phyloP scores from a whole-genome alignment of 2,329 filamentous ascomycete species.

The Microdochium bolleyi region DNA sequence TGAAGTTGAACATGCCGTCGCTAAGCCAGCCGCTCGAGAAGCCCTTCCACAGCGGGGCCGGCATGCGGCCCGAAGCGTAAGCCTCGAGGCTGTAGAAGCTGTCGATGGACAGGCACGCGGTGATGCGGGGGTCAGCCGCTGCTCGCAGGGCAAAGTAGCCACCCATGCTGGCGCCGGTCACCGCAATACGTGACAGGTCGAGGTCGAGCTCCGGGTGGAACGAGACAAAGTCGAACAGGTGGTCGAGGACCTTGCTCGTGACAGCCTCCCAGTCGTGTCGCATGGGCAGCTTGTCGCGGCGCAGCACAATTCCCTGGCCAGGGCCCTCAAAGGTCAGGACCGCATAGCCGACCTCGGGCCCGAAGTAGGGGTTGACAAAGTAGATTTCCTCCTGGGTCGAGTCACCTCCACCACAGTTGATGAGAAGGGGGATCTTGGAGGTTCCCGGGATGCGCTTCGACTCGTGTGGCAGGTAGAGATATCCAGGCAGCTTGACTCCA shows the following conservation, averaged over 20 bases:
- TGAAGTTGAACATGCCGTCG: constrained; percentile 16
- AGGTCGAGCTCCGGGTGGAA: constrained; percentile 17
- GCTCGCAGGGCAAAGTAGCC: constrained; percentile 37
- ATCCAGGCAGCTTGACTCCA: constrained; percentile 22
- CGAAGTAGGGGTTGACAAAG: constrained; percentile 17
- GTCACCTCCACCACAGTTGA: constrained; percentile 27
- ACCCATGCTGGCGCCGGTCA: constrained; percentile 30
- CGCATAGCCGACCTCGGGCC: constrained; percentile 27
- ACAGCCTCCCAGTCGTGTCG: constrained; percentile 30
- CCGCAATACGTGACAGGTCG: constrained; percentile 25
- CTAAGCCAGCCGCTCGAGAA: constrained; percentile 18
- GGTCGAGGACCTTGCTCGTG: constrained; percentile 19
- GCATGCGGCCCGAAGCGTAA: constrained; percentile 22
- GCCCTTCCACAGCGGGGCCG: constrained; percentile 11
- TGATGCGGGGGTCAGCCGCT: constrained; percentile 30
- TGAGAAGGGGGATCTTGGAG: constrained; percentile 22
- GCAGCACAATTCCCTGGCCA: constrained; percentile 30
- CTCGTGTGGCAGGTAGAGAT: constrained; percentile 24
- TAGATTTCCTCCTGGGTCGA: constrained; percentile 31
- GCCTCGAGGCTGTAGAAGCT: constrained; percentile 16
- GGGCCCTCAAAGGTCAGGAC: constrained; percentile 36
- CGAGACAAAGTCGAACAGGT: constrained; percentile 10
- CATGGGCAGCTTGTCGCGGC: constrained; percentile 16
- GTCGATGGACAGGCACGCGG: constrained; percentile 29
- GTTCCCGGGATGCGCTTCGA: constrained; percentile 8